Evolutionary conservation across 75 land plant species (phyloP), one percentile per base, ranked within the genome.

Genomic region (Sequoia sempervirens): DNA sequence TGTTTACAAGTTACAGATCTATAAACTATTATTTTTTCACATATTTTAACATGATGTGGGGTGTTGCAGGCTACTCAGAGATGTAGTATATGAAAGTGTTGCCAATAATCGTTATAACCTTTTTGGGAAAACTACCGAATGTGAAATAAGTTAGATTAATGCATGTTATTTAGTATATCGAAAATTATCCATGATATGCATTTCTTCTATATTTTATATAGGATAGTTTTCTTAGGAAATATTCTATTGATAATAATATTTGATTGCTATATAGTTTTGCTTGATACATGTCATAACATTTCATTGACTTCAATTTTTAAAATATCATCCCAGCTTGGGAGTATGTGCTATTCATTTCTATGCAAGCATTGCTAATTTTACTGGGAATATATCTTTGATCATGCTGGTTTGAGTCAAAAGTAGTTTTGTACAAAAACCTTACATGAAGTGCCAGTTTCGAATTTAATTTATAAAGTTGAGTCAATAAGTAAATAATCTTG

Each of bases 51-150:
- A 84, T 75, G 54, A 17, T 17, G 70, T 76, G n/a, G 79, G 46
- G 46, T 40, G 81, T 38, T 83, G 83, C 92, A 96, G 98, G 84
- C 92, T 96, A 56, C 12, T 93, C 36, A 82, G 99, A 66, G 94
- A 96, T 82, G 84, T 92, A 36, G 92, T 86, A 32, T 96, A 96
- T 87, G 99, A 95, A 58, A 91, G 86, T 80, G 88, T 95, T 17
- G 99, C 99, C 30, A 84, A 92, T 83, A 96, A 96, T 75, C 97
- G 99, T 3, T 96, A 96, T 83, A 58, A 83, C 17, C 32, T 96
- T 23, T 93, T 96, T 88, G 99, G 99, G 2, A 88, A 86, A 17
- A 84, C 95, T 46, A 93, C 91, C 23, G 64, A 87, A 30, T 95
- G 97, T 83, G 85, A 87, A 79, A 37, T 17, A 37, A 4, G 75